Evolutionary conservation across 345 rosid genomes (phyloP).

Genomic region (Clarkia xantiana): DNA sequence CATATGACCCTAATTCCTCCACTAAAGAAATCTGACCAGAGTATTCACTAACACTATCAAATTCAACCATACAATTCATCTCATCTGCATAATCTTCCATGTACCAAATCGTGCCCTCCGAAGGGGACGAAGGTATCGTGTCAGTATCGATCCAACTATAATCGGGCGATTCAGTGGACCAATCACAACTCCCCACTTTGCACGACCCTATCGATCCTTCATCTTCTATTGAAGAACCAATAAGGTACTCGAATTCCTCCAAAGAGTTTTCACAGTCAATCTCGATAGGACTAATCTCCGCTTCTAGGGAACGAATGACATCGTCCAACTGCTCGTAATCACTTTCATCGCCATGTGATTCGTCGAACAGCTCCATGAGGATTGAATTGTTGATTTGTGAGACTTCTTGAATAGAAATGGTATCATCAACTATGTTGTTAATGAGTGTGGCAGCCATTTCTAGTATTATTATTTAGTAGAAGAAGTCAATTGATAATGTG

Average conservation of each 20-base stretch:
- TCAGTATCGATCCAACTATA: conserved; percentile 14
- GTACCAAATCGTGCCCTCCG: conserved; percentile 37
- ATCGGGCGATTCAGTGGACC: neutral
- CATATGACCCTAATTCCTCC: conserved; percentile 16
- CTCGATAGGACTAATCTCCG: conserved; percentile 24
- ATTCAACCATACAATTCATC: conserved; percentile 21
- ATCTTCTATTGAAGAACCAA: neutral
- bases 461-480: no score
- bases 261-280: conserved; percentile 1
- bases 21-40: conserved; percentile 16
- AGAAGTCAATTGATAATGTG: no score
- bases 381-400: conserved; percentile 17
- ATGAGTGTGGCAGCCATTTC: neutral
- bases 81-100: conserved; percentile 13
- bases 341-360: conserved; percentile 18
- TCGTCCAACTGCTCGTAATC: conserved; percentile 28
- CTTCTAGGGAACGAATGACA: conserved; percentile 35
- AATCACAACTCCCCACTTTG: neutral
- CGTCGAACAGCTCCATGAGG: conserved; percentile 27
- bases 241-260: neutral
- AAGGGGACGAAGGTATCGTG: conserved; percentile 18
- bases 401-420: conserved; percentile 7
- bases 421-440: neutral
- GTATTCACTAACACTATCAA: conserved; percentile 10
- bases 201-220: neutral